phyloP scores from a whole-genome alignment of 2,329 filamentous ascomycete species.

The Teratosphaeria nubilosa region DNA sequence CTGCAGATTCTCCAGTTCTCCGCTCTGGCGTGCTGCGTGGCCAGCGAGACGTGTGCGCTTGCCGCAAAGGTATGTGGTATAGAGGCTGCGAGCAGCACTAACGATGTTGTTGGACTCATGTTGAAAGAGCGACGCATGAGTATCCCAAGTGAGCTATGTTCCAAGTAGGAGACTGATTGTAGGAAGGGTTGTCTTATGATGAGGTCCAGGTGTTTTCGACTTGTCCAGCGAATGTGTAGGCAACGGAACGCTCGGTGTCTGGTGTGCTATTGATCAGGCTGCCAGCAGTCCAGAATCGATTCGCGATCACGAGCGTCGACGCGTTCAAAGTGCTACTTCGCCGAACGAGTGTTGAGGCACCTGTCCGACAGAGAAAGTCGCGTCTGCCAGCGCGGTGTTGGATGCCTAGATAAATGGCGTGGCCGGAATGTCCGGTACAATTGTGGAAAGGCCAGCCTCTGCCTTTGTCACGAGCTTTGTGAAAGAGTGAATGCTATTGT shows the following conservation, averaged over 20 bases:
- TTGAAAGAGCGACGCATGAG: background rate
- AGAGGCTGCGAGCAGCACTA: slow-evolving; percentile 8
- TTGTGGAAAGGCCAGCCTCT: background rate
- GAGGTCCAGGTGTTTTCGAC: background rate
- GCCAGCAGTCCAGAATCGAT: background rate
- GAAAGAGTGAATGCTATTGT: background rate
- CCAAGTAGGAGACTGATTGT: background rate
- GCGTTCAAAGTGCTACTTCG: background rate
- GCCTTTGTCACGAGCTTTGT: background rate
- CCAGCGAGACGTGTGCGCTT: background rate
- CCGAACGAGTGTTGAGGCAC: background rate
- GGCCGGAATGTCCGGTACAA: background rate
- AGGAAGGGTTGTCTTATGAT: background rate
- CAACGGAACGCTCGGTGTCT: background rate
- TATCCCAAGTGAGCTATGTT: background rate
- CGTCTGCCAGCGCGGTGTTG: background rate
- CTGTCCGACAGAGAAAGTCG: background rate
- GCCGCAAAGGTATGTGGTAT: slow-evolving; percentile 3
- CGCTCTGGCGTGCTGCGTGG: slow-evolving; percentile 1
- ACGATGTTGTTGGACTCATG: background rate
- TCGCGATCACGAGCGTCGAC: background rate
- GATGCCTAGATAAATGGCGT: background rate
- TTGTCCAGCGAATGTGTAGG: background rate
- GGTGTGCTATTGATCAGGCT: background rate
- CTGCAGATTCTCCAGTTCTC: slow-evolving; percentile 25